A percentile compares a stretch with the other conserved stretches of the same genome.
Evolutionary conservation across 1,284 basidiomycete species (phyloP).

Genomic region (Ustilago hordei): DNA sequence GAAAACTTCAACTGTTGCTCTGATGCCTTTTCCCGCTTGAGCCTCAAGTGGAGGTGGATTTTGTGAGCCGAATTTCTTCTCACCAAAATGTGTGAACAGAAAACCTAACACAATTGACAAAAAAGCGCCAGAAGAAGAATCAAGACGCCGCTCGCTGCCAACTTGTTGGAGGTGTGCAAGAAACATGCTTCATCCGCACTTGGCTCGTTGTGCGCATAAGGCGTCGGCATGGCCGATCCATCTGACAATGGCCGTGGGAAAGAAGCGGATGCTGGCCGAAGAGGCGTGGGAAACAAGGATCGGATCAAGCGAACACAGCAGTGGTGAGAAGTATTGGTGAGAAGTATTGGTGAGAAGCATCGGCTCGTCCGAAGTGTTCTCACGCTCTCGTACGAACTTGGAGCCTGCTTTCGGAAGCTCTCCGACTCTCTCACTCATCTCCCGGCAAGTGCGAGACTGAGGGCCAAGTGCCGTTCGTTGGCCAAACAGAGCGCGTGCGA

Average conservation of each 20-base stretch:
- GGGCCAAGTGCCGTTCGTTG: no score
- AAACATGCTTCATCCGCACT: no score
- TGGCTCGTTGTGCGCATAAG: neutral
- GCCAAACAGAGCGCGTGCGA: neutral
- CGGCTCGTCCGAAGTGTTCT: neutral
- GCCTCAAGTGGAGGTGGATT: neutral
- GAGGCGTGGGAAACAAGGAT: neutral
- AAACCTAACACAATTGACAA: no score
- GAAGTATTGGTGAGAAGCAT: neutral
- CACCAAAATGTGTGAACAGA: no score
- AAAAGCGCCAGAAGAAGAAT: no score
- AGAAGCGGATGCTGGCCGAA: neutral
- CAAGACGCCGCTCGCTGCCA: no score
- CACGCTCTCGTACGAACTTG: slow-evolving; percentile 3
- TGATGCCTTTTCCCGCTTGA: neutral
- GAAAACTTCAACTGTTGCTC: no score
- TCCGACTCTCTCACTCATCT: neutral
- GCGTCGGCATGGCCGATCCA: neutral
- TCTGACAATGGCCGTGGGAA: neutral
- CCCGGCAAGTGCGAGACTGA: neutral
- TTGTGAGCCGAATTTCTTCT: no score
- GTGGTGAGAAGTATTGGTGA: neutral
- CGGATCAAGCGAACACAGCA: slow-evolving; percentile 4
- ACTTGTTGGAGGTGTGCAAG: no score
- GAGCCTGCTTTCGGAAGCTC: neutral